Evolutionary conservation across 2,329 filamentous ascomycete genomes (phyloP).

Genomic region (Didymella pomorum): DNA sequence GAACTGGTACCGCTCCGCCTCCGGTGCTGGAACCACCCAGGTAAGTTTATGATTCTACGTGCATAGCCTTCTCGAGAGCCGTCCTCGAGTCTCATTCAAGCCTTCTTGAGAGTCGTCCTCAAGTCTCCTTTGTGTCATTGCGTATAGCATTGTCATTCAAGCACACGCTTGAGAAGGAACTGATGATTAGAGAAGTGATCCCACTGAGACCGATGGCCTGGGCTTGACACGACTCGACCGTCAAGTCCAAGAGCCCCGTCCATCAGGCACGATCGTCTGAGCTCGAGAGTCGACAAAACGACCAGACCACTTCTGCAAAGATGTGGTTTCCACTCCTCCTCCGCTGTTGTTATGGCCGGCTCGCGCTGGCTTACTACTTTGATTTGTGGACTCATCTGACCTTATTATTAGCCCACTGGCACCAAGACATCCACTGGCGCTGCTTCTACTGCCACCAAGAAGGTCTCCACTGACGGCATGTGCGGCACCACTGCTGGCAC

Average conservation of each 20-base stretch:
- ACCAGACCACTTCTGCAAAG: slow-evolving; percentile 8
- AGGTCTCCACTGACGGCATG: slow-evolving; percentile 51
- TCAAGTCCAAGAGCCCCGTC: slow-evolving; percentile 13
- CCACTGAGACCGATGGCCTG: slow-evolving; percentile 19
- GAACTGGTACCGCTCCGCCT: slow-evolving; percentile 59
- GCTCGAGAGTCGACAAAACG: slow-evolving; percentile 8
- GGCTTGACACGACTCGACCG: slow-evolving; percentile 6
- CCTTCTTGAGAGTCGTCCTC: slow-evolving; percentile 17
- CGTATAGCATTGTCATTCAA: slow-evolving; percentile 26
- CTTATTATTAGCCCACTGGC: slow-evolving; percentile 20
- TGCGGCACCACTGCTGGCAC: slow-evolving; percentile 53
- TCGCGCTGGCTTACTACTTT: slow-evolving; percentile 11
- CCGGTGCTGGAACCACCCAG: slow-evolving; percentile 16
- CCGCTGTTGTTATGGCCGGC: slow-evolving; percentile 9
- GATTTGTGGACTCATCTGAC: slow-evolving; percentile 11
- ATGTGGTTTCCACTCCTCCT: slow-evolving; percentile 15
- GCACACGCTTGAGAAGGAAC: slow-evolving; percentile 18
- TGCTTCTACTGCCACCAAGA: slow-evolving; percentile 30
- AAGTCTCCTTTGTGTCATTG: slow-evolving; percentile 21
- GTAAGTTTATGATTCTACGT: slow-evolving; percentile 23
- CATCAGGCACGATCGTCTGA: slow-evolving; percentile 19
- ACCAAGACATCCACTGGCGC: slow-evolving; percentile 25
- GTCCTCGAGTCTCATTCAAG: slow-evolving; percentile 10
- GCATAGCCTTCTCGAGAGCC: slow-evolving; percentile 15
- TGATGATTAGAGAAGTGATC: slow-evolving; percentile 19